Evolutionary conservation across 805 yeast species (phyloP).

Genomic region (Ogataea populi-albae): DNA sequence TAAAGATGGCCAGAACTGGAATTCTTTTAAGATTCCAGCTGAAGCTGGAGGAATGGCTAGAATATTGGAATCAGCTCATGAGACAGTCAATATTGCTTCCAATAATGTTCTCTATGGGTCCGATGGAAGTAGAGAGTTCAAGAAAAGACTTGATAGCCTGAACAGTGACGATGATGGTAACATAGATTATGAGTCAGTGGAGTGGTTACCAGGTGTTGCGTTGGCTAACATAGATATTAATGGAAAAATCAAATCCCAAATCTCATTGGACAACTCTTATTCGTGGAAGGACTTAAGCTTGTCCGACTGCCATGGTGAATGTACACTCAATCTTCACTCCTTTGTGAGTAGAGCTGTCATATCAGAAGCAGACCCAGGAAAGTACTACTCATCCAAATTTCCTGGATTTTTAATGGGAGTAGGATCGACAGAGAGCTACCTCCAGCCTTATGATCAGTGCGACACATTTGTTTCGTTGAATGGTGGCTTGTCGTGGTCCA

Average conservation of each 20-base stretch:
- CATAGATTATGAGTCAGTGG: slow-evolving; percentile 45
- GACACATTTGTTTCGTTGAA: slow-evolving; percentile 62
- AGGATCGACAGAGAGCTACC: slow-evolving; percentile 36
- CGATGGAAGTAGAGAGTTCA: slow-evolving; percentile 6
- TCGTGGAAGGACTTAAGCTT: slow-evolving; percentile 11
- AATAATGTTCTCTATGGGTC: slow-evolving; percentile 3
- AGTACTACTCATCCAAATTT: slow-evolving; percentile 38
- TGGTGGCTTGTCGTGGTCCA: slow-evolving; percentile 65
- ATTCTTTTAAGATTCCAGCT: slow-evolving; percentile 32
- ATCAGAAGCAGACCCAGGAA: slow-evolving; percentile 22
- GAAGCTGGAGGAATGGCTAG: slow-evolving; percentile 2
- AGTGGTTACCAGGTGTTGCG: slow-evolving; percentile 42
- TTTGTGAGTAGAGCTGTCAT: slow-evolving; percentile 27
- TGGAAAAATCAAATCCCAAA: slow-evolving; percentile 9
- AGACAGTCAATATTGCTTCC: slow-evolving; percentile 8
- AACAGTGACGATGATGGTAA: slow-evolving; percentile 33
- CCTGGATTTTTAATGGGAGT: slow-evolving; percentile 46
- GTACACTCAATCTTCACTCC: slow-evolving; percentile 34
- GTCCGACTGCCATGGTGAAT: slow-evolving; percentile 10
- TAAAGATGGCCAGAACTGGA: slow-evolving; percentile 34
- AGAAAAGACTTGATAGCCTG: slow-evolving; percentile 6
- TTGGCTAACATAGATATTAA: slow-evolving; percentile 38
- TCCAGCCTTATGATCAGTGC: slow-evolving; percentile 28
- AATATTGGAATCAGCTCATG: slow-evolving; percentile 13
- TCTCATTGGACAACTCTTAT: slow-evolving; percentile 18